These are phyloP conservation scores for Xylariomycetidae sp. DNA, from an alignment of 2,329 filamentous ascomycete genomes.

Conservation along the genomic window DNA sequence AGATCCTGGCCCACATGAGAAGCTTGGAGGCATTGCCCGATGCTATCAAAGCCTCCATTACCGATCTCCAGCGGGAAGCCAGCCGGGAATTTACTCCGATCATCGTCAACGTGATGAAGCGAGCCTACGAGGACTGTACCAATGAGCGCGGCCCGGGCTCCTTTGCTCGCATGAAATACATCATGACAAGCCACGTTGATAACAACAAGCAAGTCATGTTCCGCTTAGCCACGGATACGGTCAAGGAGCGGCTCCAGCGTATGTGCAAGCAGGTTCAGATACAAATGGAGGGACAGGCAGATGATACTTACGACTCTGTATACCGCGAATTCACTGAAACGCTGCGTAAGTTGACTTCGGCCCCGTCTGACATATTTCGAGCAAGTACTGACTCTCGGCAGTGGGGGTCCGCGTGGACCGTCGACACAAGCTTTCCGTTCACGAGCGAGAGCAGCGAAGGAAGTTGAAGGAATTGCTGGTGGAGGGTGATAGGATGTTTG, in stretches of 20 bases:
- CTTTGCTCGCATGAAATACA: slow-evolving; percentile 45
- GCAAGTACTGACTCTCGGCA: slow-evolving; percentile 8
- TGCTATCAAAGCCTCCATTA: slow-evolving; percentile 31
- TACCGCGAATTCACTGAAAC: not conserved
- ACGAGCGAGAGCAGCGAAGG: slow-evolving; percentile 10
- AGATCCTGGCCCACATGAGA: slow-evolving; percentile 30
- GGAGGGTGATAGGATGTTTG: slow-evolving; percentile 11
- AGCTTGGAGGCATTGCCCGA: slow-evolving; percentile 32
- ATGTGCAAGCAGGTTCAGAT: slow-evolving; percentile 25
- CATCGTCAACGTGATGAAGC: slow-evolving; percentile 38
- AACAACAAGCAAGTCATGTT: slow-evolving; percentile 42
- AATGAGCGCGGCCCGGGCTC: slow-evolving; percentile 37
- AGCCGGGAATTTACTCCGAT: slow-evolving; percentile 48
- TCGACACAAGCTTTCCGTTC: slow-evolving; percentile 3
- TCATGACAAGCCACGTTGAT: slow-evolving; percentile 41
- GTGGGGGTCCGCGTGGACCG: slow-evolving; percentile 12
- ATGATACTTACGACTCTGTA: slow-evolving; percentile 7
- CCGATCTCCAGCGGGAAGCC: slow-evolving; percentile 41
- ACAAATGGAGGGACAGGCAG: slow-evolving; percentile 6
- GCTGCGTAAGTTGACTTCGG: not conserved
- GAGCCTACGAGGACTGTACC: slow-evolving; percentile 39
- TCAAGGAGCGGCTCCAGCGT: slow-evolving; percentile 31
- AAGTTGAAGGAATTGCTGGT: slow-evolving; percentile 6
- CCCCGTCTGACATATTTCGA: not conserved
- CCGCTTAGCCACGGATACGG: slow-evolving; percentile 32